Base-by-base conservation (phyloP, 1,284 basidiomycete species). In the Cryptococcus neoformans region DNA sequence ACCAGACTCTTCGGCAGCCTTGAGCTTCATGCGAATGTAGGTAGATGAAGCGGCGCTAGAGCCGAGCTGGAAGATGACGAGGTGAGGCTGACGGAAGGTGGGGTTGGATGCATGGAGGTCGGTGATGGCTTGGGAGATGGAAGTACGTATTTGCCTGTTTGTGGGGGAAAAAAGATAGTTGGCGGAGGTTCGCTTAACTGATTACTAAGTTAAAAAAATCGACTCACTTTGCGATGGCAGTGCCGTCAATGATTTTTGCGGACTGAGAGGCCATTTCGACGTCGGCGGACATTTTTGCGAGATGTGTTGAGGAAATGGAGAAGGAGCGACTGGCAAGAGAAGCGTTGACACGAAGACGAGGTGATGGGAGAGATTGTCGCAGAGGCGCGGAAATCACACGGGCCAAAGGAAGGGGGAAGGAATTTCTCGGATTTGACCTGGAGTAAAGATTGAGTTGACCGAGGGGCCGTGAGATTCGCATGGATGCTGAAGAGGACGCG, bases 11-110 rank as follows among this genome's bases (percentile, higher is more conserved):
- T 92, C 87, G 28, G 94, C 91, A 10, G 96, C 96, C 78, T 94
- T 96, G 52, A 85, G 83, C 81, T 99, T 99, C 95, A 98, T 98
- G 72, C 92, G 91, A 64, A 99, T 89, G 80, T 99, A 99, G 53
- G 89, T 88, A 38, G 83, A 81, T 7, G 93, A 98, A 73, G 98
- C 95, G 42, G 91, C 87, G 62, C 90, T 87, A 38, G 85, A 84
- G 53, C 96, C 96, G 54, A 93, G 93, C 79, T 99, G 96, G 56
- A 99, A 85, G 79, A 99, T 94, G 69, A 86, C 88, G 40, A 99
- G 85, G 76, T 88, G 85, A 42, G 76, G 76, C 14, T 93, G 90
- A 69, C 88, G 84, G 81, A 99, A 98, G 45, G 88, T 87, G 28
- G 92, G 87, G 75, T 85, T 85, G 60, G 80, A 81, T 9, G 83